Conservation (phyloP, 148 eudicot genomes). For the Beta vulgaris region DNA sequence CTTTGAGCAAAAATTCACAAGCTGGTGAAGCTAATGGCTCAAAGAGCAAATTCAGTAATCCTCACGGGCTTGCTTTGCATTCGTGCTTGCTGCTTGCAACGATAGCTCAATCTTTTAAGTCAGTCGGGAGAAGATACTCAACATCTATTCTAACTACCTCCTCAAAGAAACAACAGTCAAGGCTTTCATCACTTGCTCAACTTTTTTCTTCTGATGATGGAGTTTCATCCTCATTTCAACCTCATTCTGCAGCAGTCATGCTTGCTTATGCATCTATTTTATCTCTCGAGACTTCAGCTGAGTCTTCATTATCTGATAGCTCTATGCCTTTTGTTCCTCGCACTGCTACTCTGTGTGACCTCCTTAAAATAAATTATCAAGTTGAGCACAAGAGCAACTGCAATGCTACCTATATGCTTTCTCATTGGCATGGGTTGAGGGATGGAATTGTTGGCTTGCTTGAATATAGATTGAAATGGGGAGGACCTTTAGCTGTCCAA, state of each 20-base stretch:
- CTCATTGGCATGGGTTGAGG: slow-evolving; percentile 88
- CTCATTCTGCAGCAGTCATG: slow-evolving; percentile 79
- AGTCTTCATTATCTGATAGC: slow-evolving; percentile 55
- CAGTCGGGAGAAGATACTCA: slow-evolving; percentile 77
- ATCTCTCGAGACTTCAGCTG: slow-evolving; percentile 58
- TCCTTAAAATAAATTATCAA: slow-evolving; percentile 45
- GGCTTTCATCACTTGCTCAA: slow-evolving; percentile 78
- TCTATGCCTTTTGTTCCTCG: slow-evolving; percentile 85
- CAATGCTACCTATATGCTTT: slow-evolving; percentile 43
- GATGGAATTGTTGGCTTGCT: slow-evolving; percentile 91
- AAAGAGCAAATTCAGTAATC: slow-evolving; percentile 52
- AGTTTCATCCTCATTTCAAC: slow-evolving; percentile 51
- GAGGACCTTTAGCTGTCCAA: slow-evolving; percentile 89
- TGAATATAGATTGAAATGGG: slow-evolving; percentile 77
- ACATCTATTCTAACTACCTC: slow-evolving; percentile 74
- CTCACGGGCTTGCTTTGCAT: slow-evolving; percentile 55
- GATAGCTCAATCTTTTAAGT: slow-evolving; percentile 79
- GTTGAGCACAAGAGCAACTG: slow-evolving; percentile 40
- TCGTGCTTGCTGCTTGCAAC: slow-evolving; percentile 74
- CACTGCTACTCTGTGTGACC: slow-evolving; percentile 72
- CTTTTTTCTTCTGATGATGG: slow-evolving; percentile 72
- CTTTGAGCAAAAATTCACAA: slow-evolving; percentile 54
- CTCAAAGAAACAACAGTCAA: slow-evolving; percentile 71
- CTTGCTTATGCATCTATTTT: slow-evolving; percentile 84
- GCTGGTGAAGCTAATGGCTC: slow-evolving; percentile 43